A percentile compares a stretch with the other conserved stretches of the same genome.
These are phyloP conservation scores for Apophysomyces trapeziformis DNA, from an alignment of 371 early-diverging fungal genomes.

Conservation along the genomic window DNA sequence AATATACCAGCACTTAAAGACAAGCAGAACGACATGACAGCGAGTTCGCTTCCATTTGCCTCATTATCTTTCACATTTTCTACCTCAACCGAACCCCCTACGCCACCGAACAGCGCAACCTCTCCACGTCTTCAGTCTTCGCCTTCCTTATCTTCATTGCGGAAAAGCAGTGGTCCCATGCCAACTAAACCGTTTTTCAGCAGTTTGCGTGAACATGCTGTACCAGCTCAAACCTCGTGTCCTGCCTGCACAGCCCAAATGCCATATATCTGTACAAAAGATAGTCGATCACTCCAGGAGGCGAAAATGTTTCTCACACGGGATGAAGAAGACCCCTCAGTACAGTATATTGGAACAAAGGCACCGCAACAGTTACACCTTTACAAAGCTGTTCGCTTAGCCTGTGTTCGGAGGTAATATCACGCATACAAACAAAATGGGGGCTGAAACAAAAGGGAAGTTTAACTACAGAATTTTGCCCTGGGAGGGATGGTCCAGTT, in stretches of 20 bases:
- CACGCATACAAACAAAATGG: background rate
- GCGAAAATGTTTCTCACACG: slow-evolving; percentile 45
- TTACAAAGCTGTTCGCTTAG: slow-evolving; percentile 59
- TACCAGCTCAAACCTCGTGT: slow-evolving; percentile 29
- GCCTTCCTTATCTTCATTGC: slow-evolving; percentile 20
- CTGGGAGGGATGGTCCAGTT: slow-evolving; percentile 73
- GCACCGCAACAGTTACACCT: slow-evolving; percentile 54
- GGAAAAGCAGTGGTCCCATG: slow-evolving; percentile 13
- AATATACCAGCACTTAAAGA: slow-evolving; percentile 10
- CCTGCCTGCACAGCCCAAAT: slow-evolving; percentile 54
- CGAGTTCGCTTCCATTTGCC: slow-evolving; percentile 11
- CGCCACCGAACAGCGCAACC: slow-evolving; percentile 18
- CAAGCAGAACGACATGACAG: slow-evolving; percentile 5
- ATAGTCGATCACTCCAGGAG: slow-evolving; percentile 30
- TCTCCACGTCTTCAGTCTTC: slow-evolving; percentile 18
- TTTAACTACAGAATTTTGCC: slow-evolving; percentile 70
- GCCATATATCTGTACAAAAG: slow-evolving; percentile 32
- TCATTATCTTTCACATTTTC: slow-evolving; percentile 21
- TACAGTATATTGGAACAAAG: slow-evolving; percentile 54
- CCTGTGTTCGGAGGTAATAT: slow-evolving; percentile 64
- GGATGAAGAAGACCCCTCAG: slow-evolving; percentile 51
- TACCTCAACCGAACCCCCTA: slow-evolving; percentile 19
- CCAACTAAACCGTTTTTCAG: background rate
- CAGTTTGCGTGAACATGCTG: slow-evolving; percentile 11
- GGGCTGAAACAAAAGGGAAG: slow-evolving; percentile 30